Percentiles rank a stretch among this genome's conserved stretches.
Evolutionary conservation across 345 rosid species (phyloP).

Genomic region (Firmiana major): DNA sequence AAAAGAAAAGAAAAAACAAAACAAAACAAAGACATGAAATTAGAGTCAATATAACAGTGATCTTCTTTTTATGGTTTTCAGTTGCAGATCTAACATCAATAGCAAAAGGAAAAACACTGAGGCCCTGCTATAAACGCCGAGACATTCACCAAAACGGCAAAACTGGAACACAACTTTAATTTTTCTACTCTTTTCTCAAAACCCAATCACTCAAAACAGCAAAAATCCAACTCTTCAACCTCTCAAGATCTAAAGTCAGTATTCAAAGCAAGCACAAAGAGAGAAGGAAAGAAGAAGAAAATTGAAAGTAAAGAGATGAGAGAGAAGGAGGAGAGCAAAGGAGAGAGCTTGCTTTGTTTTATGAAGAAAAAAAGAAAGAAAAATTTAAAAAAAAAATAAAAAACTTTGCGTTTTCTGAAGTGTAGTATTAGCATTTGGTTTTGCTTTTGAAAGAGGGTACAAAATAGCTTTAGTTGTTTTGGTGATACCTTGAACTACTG

Average conservation of each 20-base stretch:
- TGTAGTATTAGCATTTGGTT: neutral
- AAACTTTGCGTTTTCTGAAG: neutral
- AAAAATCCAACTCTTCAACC: slow-evolving; percentile 20
- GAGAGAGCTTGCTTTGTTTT: slow-evolving; percentile 7
- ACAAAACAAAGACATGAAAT: neutral
- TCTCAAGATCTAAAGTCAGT: slow-evolving; percentile 32
- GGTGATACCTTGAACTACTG: slow-evolving; percentile 89
- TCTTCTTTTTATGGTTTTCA: slow-evolving; percentile 32
- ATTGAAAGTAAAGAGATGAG: neutral
- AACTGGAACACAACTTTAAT: slow-evolving; percentile 17
- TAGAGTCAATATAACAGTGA: slow-evolving; percentile 33
- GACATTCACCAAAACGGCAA: slow-evolving; percentile 73
- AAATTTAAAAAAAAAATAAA: too few species aligned
- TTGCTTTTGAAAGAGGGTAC: neutral
- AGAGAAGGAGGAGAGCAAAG: neutral
- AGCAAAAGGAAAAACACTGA: slow-evolving; percentile 27
- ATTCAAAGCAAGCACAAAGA: slow-evolving; percentile 26
- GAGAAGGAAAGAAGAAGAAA: neutral
- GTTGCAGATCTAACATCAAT: slow-evolving; percentile 68
- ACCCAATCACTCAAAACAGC: slow-evolving; percentile 27
- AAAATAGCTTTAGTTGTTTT: slow-evolving; percentile 28
- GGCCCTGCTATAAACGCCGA: slow-evolving; percentile 57
- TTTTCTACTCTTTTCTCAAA: slow-evolving; percentile 9
- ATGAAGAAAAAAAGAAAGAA: neutral
- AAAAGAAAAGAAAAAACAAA: neutral